phyloP scores from a whole-genome alignment of 1,284 basidiomycete species.

The Salmacisia buchloeana region DNA sequence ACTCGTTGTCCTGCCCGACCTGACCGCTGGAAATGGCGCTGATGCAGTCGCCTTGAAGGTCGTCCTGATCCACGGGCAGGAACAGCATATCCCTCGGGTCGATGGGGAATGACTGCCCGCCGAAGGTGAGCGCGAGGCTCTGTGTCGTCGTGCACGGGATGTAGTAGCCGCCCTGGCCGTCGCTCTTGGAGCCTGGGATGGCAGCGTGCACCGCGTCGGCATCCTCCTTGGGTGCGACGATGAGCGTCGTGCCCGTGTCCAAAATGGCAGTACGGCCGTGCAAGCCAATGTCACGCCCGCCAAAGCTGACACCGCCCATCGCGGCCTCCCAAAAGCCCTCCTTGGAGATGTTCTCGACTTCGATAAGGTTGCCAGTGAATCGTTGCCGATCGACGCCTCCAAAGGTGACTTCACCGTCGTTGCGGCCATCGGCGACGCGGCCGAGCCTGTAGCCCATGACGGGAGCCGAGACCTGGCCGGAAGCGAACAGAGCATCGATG shows the following conservation, averaged over 20 bases:
- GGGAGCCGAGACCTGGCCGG: conserved; percentile 62
- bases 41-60: conserved; percentile 66
- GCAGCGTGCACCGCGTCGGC: conserved; percentile 60
- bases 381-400: conserved; percentile 70
- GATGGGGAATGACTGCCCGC: conserved; percentile 59
- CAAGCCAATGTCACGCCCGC: conserved; percentile 59
- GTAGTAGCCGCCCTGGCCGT: conserved; percentile 59
- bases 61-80: conserved; percentile 60
- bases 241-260: conserved; percentile 52
- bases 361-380: conserved; percentile 38
- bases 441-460: conserved; percentile 77
- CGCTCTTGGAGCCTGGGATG: conserved; percentile 60
- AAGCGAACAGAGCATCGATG: conserved; percentile 65
- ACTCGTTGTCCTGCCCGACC: conserved; percentile 57
- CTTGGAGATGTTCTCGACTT: conserved; percentile 45
- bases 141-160: conserved; percentile 70
- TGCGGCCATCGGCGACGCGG: conserved; percentile 61
- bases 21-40: conserved; percentile 66
- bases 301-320: conserved; percentile 60
- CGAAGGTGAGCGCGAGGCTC: conserved; percentile 65
- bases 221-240: conserved; percentile 51
- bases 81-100: conserved; percentile 62
- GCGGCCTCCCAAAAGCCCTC: conserved; percentile 70
- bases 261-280: conserved; percentile 50
- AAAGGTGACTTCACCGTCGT: conserved; percentile 73